Evolutionary conservation across 2,329 filamentous ascomycete species (phyloP), one percentile per base, ranked within the genome.

Genomic region (Bisporella sp.): DNA sequence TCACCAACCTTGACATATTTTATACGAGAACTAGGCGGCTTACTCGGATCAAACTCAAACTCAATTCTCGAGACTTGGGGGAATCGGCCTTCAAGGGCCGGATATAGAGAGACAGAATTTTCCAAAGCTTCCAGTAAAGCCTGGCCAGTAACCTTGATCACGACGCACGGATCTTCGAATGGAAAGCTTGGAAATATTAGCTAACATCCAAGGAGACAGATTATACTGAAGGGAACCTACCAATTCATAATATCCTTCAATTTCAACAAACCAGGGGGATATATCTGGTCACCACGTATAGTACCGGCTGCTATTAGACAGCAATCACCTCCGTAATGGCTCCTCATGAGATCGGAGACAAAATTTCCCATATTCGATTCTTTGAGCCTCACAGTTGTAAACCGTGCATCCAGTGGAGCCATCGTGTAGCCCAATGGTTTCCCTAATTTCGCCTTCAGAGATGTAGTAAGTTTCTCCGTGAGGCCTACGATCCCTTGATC

Each of bases 341-440:
- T 51, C 11, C 52, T 48, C 52, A 54, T 54, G 11, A 54, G 32
- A 41, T 54, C 52, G 40, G 48, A 54, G 31, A 54, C 43, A 30
- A 54, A 51, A 31, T 54, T 54, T 6, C 52, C 52, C 52, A 54
- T 54, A 28, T 54, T 54, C 4, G 52, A 54, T 37, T 54, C 52
- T 39, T 51, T 54, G 29, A 54, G 31, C 5, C 52, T 45, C 11
- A 54, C 52, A 7, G 52, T 54, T 1, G 46, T 54, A 32, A 54
- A 54, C 8, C 52, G 45, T 41, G 52, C 52, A 33, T 54, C 52
- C 6, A 54, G 43, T n/a, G 52, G 52, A 28, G 52, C 35, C 30
- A 41, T 41, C 2, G 52, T 54, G 11, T 54, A 54, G 30, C 52
- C 52, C 4, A 54, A 45, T 3, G 52, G 52, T 13, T 54, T 51